Evolutionary conservation across 2,329 filamentous ascomycete species (phyloP).

Genomic region (Alternaria gaisen): DNA sequence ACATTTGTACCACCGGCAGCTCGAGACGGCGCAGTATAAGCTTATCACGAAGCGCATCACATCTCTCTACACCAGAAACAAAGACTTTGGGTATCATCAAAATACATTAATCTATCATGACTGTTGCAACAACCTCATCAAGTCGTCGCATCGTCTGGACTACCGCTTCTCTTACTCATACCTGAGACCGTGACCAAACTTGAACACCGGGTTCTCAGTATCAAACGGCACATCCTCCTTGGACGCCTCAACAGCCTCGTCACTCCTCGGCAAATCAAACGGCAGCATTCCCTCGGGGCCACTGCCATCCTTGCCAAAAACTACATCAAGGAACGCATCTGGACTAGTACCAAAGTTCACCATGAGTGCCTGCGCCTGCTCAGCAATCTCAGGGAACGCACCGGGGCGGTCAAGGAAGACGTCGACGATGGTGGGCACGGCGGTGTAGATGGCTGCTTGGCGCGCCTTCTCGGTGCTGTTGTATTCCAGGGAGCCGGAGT

Average conservation of each 20-base stretch:
- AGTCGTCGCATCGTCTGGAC: neutral
- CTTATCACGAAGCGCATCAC: too few relatives aligned
- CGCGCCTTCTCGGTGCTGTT: slow-evolving; percentile 51
- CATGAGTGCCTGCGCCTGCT: slow-evolving; percentile 51
- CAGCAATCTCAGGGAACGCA: slow-evolving; percentile 55
- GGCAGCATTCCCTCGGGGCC: slow-evolving; percentile 56
- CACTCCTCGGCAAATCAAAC: slow-evolving; percentile 59
- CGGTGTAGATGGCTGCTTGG: slow-evolving; percentile 51
- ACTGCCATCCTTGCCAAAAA: slow-evolving; percentile 50
- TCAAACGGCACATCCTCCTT: slow-evolving; percentile 52
- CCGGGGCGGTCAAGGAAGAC: slow-evolving; percentile 57
- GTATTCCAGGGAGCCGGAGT: slow-evolving; percentile 55
- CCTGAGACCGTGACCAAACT: slow-evolving; percentile 47
- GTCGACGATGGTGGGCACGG: slow-evolving; percentile 55
- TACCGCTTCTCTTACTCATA: slow-evolving; percentile 25
- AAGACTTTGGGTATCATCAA: neutral
- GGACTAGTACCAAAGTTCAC: slow-evolving; percentile 54
- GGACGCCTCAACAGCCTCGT: slow-evolving; percentile 53
- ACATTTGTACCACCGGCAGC: neutral
- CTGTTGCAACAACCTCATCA: neutral
- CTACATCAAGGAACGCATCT: slow-evolving; percentile 57
- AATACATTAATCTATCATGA: slow-evolving; percentile 1
- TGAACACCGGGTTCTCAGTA: slow-evolving; percentile 47
- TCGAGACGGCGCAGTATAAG: neutral
- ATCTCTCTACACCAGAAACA: neutral